phyloP scores from a whole-genome alignment of 495 filamentous ascomycete genomes.

The Penicillium malachiteum region DNA sequence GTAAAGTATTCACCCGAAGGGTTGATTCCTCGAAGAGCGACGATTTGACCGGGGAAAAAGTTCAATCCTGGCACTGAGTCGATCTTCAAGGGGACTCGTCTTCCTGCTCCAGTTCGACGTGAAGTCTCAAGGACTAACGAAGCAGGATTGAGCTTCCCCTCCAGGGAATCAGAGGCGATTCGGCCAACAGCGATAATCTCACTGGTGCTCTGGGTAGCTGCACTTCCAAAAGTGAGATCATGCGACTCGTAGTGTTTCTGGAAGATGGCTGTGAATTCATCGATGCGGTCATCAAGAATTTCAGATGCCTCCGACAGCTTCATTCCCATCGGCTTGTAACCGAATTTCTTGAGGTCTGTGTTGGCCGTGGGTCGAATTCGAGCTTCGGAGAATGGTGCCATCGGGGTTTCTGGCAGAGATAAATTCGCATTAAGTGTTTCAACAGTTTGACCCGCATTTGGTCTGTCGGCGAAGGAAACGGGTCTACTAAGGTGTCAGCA shows the following conservation, averaged over 20 bases:
- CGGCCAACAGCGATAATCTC: constrained; percentile 89
- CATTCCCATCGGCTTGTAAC: constrained; percentile 90
- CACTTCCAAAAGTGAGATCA: constrained; percentile 82
- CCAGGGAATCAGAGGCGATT: constrained; percentile 80
- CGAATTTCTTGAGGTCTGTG: constrained; percentile 84
- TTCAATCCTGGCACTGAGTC: constrained; percentile 66
- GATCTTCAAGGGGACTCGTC: constrained; percentile 77
- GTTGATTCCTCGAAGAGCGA: constrained; percentile 83
- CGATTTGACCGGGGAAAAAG: constrained; percentile 94
- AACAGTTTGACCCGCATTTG: constrained; percentile 72
- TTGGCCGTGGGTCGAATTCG: constrained; percentile 80
- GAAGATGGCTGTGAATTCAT: constrained; percentile 74
- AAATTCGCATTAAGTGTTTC: constrained; percentile 83
- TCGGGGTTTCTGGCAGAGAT: constrained; percentile 62
- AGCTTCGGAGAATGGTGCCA: constrained; percentile 68
- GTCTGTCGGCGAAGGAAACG: constrained; percentile 67
- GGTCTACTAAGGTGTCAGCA: constrained; percentile 35
- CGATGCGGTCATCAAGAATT: constrained; percentile 91
- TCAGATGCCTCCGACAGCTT: constrained; percentile 88
- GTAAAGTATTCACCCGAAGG: constrained; percentile 81
- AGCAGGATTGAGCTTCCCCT: constrained; percentile 78
- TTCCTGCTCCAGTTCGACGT: constrained; percentile 76
- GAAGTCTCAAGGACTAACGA: constrained; percentile 88
- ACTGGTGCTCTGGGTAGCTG: constrained; percentile 75
- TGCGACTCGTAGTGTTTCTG: constrained; percentile 72